A percentile compares a stretch with the other conserved stretches of the same genome.
phyloP scores from a whole-genome alignment of 1,139 yeast species.

The Groenewaldozyma auringiensis region DNA sequence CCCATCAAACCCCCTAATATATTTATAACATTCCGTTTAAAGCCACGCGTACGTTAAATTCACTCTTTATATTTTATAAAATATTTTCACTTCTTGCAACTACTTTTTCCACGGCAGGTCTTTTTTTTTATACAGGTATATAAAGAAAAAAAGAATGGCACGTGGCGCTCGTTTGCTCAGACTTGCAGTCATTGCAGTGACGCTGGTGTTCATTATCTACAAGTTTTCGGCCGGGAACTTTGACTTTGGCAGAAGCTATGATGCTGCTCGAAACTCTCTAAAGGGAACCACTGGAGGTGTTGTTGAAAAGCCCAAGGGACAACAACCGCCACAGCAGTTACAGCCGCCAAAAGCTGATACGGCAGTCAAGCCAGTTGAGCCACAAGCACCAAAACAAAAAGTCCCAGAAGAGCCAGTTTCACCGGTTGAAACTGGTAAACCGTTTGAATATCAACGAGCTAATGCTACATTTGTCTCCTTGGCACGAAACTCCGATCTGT shows the following conservation, averaged over 20 bases:
- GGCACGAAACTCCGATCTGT: constrained; percentile 63
- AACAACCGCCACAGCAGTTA: not conserved
- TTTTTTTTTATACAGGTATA: no score
- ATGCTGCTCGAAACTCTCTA: not conserved
- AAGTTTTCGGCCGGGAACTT: constrained; percentile 22
- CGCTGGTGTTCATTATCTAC: constrained; percentile 32
- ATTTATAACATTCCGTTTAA: no score
- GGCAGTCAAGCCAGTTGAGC: not conserved
- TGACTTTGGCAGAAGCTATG: not conserved
- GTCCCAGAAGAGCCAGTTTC: not conserved
- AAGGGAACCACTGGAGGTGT: constrained; percentile 4
- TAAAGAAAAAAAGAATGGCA: no score
- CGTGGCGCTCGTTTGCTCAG: constrained; percentile 33
- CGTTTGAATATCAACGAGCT: constrained; percentile 15
- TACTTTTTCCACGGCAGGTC: no score
- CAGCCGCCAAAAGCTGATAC: not conserved
- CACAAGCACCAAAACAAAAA: not conserved
- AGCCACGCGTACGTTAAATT: no score
- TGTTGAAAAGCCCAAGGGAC: not conserved
- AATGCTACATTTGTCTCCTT: constrained; percentile 69
- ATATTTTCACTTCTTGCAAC: no score
- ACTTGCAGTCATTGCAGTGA: constrained; percentile 31
- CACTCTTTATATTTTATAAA: no score
- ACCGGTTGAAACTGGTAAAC: not conserved
- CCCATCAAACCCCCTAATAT: no score